These are phyloP conservation scores for Candida gorgasii DNA, from an alignment of 805 yeast genomes.

Conservation along the genomic window DNA sequence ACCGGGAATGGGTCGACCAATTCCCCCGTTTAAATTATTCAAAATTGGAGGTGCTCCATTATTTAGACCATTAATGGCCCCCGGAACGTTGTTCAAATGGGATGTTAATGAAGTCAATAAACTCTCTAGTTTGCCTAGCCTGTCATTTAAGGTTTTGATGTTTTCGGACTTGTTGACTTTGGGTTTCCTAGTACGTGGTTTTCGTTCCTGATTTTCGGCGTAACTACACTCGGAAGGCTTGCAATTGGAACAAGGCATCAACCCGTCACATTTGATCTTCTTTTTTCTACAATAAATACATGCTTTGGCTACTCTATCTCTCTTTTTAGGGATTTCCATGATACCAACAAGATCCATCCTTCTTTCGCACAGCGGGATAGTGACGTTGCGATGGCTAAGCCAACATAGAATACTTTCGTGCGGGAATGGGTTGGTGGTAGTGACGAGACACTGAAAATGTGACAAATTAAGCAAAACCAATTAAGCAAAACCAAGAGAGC, in stretches of 20 bases:
- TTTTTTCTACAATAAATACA: slow-evolving; percentile 37
- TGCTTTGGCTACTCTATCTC: slow-evolving; percentile 39
- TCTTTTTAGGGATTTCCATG: slow-evolving; percentile 11
- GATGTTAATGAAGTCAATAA: slow-evolving; percentile 10
- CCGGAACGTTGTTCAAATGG: not conserved
- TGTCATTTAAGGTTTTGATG: slow-evolving; percentile 11
- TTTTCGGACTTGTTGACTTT: slow-evolving; percentile 9
- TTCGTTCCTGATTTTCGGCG: slow-evolving; percentile 17
- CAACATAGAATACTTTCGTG: no score
- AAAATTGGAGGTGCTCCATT: no score
- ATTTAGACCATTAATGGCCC: no score
- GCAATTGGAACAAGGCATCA: slow-evolving; percentile 37
- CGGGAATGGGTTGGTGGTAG: no score
- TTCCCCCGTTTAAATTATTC: not conserved
- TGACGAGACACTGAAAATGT: no score
- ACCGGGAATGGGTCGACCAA: no score
- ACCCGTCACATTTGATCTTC: slow-evolving; percentile 40
- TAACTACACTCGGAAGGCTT: slow-evolving; percentile 31
- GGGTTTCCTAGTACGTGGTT: slow-evolving; percentile 9
- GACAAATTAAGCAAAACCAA: no score
- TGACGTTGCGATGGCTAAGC: no score
- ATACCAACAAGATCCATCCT: not conserved
- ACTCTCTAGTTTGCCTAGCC: slow-evolving; percentile 14
- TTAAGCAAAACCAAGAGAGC: no score
- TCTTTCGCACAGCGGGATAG: slow-evolving; percentile 4